Percentiles rank a stretch among this genome's conserved stretches.
These are phyloP conservation scores for Microcyclosporella mali DNA, from an alignment of 2,329 filamentous ascomycete genomes.

Conservation along the genomic window DNA sequence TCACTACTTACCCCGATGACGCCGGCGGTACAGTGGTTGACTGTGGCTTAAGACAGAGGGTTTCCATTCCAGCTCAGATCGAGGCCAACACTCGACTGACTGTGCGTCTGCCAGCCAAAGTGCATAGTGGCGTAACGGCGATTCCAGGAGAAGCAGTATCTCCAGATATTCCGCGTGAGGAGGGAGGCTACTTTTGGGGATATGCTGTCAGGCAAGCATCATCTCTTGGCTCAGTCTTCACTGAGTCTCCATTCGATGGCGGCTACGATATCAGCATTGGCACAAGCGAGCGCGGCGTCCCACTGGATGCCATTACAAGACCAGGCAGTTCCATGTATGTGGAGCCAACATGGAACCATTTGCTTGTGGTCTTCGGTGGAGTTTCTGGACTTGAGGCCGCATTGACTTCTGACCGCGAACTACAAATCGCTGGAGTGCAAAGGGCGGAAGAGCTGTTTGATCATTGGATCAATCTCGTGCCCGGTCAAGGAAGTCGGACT, in stretches of 20 bases:
- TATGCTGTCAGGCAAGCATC: constrained; percentile 62
- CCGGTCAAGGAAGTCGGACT: constrained; percentile 72
- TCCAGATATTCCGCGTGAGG: constrained; percentile 62
- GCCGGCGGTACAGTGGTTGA: constrained; percentile 45
- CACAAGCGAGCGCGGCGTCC: constrained; percentile 68
- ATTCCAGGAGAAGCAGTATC: constrained; percentile 43
- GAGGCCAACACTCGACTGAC: constrained; percentile 69
- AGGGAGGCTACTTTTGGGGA: constrained; percentile 82
- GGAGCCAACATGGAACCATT: constrained; percentile 49
- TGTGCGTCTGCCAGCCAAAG: constrained; percentile 53
- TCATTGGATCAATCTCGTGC: constrained; percentile 74
- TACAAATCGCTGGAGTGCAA: constrained; percentile 57
- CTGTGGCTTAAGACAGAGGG: constrained; percentile 44
- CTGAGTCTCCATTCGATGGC: constrained; percentile 65
- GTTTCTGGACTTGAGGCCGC: constrained; percentile 74
- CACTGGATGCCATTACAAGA: constrained; percentile 26
- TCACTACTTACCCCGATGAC: constrained; percentile 45
- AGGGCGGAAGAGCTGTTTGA: constrained; percentile 69
- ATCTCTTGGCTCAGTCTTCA: constrained; percentile 68
- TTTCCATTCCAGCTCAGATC: constrained; percentile 54
- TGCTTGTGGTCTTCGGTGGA: constrained; percentile 74
- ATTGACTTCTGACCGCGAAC: constrained; percentile 54
- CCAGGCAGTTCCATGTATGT: constrained; percentile 43
- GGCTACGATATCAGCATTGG: constrained; percentile 81
- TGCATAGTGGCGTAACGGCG: constrained; percentile 14